Base-by-base conservation (phyloP, 805 yeast species). In the Ogataea dorogensis region DNA sequence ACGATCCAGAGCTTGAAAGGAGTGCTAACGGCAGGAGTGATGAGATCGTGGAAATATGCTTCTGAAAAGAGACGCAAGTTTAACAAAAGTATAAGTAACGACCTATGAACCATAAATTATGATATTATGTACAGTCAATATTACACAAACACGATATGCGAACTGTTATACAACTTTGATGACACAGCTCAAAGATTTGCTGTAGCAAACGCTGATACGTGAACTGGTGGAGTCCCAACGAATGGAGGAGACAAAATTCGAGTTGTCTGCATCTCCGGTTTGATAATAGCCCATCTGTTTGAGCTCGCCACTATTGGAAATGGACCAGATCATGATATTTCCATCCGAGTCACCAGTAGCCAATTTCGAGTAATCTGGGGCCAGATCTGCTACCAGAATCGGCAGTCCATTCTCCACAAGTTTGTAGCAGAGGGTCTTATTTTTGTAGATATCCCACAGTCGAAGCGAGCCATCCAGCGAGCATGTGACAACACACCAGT, bases 1-100 rank as follows among this genome's bases (percentile, higher is more conserved):
- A 54, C 79, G 11, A 59, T 77, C 7, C 98, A 93, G 59, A 77
- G 86, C 19, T 45, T 77, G 12, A 88, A 91, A 58, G 98, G 98
- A 0, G 51, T 91, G 1, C 64, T 86, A 26, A 87, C 95, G 3
- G 96, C 98, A 1, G 98, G 98, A 1, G 32, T 84, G 1, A 54
- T 65, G 13, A 85, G 83, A 54, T 77, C 89, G 8, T 54, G 78
- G 32, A 75, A 71, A 51, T 89, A 89, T 58, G 89, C 94, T 4
- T 64, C 73, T 59, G 94, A 86, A 31, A 89, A 89, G 61, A 63
- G 70, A 35, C 46, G 50, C 15, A 72, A 72, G 45, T 54, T 59
- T 27, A 37, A 33, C 28, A 36, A 32, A 27, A 36, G 39, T 16
- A 31, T 36, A 5, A 30, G 29, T 28, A 22, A 21, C 24, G 33